Evolutionary conservation across 1,284 basidiomycete genomes (phyloP), one percentile per base, ranked within the genome.

Genomic region (Ceratobasidium sp.): DNA sequence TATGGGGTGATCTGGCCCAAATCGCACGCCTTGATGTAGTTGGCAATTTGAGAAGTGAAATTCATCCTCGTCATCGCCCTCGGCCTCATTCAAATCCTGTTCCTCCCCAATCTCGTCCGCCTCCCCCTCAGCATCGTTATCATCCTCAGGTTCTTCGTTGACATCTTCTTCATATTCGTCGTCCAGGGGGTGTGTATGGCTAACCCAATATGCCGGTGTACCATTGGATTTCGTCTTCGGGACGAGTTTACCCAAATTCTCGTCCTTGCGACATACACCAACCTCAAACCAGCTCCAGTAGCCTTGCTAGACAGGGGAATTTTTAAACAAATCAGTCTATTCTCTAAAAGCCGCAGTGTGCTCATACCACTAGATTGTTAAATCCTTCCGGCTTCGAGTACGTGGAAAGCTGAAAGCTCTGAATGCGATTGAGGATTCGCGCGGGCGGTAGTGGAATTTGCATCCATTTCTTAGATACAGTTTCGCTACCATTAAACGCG

Each of bases 201-300:
- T 64, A 18, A 3, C 6, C 61, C 63, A 76, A 23, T 46, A 56
- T 3, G 33, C 40, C 13, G 23, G 44, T n/a, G 28, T 6, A n/a
- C 51, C 72, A 26, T 76, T 40, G 1, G 15, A 18, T 44, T 39
- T 55, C 2, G 51, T 46, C 49, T 66, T 66, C 15, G 49, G 60
- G 51, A 13, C 9, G 5, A 61, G 60, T 23, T 66, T 15, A 2
- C 44, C 44, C 60, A n/a, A 60, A 23, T 15, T 40, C 46, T 58
- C 55, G 55, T 76, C 28, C n/a, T 3, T 23, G 44, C 26, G 26
- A 26, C 18, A 49, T 20, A 76, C 26, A 6, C 44, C 49, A 56
- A 76, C 10, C 9, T 76, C 72, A 56, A 76, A 76, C 72, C 72
- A 76, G 51, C 72, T 76, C 72, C 72, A 76, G 5, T 49, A 76